These are phyloP conservation scores for Jamesozyma spencerorum DNA, from an alignment of 805 yeast species.

Conservation along the genomic window DNA sequence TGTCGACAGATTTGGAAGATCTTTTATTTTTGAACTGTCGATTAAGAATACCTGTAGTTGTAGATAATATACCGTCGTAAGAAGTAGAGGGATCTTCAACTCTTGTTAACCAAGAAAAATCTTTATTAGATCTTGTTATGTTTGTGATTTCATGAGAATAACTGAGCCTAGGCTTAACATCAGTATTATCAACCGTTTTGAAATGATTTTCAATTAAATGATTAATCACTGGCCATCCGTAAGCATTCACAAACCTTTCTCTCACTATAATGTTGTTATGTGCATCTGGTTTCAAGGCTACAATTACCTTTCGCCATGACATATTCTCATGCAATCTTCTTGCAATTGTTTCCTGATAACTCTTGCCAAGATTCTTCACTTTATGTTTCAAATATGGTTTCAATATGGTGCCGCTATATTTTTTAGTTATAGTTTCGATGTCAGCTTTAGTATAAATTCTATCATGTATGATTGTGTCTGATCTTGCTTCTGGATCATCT, in stretches of 20 bases:
- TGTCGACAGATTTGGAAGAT: too few relatives aligned
- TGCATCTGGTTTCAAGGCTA: constrained; percentile 80
- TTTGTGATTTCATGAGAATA: too few relatives aligned
- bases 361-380: constrained; percentile 50
- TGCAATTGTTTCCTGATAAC: constrained; percentile 76
- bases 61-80: constrained; percentile 4
- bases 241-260: constrained; percentile 76
- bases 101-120: constrained; percentile 6
- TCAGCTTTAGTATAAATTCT: constrained; percentile 42
- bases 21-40: constrained; percentile 69
- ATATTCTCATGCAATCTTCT: constrained; percentile 74
- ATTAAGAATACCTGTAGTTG: neutral
- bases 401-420: constrained; percentile 21
- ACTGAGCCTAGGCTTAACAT: too few relatives aligned
- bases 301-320: constrained; percentile 88
- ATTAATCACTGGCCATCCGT: constrained; percentile 75
- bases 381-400: constrained; percentile 8
- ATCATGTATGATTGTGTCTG: constrained; percentile 53
- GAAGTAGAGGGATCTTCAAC: constrained; percentile 1
- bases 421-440: constrained; percentile 12
- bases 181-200: constrained; percentile 3
- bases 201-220: constrained; percentile 57
- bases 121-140: constrained; percentile 5
- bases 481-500: constrained; percentile 47
- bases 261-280: constrained; percentile 89